Conservation (phyloP, 176 grass and related monocot genomes). For the Coix lacrymajobi region DNA sequence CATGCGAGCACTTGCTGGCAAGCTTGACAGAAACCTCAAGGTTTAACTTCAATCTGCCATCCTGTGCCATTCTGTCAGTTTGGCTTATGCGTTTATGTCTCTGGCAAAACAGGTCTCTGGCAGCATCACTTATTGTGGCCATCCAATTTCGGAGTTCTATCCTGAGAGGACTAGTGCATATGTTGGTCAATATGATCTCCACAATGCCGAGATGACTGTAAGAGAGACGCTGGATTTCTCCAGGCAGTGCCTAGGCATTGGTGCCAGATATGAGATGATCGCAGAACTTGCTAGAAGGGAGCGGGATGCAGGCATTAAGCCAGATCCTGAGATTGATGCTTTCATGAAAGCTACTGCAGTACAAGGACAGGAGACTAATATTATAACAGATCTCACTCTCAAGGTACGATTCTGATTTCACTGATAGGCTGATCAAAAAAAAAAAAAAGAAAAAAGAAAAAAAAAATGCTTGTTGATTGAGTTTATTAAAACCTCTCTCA, state of each 20-base stretch:
- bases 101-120: constrained; percentile 34
- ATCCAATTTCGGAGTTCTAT: constrained; percentile 52
- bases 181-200: constrained; percentile 65
- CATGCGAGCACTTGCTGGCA: constrained; percentile 69
- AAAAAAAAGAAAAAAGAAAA: too few relatives aligned
- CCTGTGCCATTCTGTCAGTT: not conserved
- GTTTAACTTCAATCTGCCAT: constrained; percentile 22
- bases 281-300: constrained; percentile 48
- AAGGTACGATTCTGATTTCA: constrained; percentile 37
- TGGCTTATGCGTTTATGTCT: not conserved
- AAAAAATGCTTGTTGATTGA: constrained; percentile 11
- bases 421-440: not conserved
- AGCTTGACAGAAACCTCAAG: constrained; percentile 68
- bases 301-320: constrained; percentile 57
- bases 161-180: constrained; percentile 62
- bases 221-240: constrained; percentile 74
- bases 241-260: constrained; percentile 52
- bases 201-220: constrained; percentile 73
- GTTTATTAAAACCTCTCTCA: not conserved
- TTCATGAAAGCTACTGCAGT: constrained; percentile 75
- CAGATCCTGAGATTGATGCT: constrained; percentile 61
- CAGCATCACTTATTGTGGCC: constrained; percentile 48
- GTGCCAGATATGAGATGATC: constrained; percentile 65
- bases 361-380: constrained; percentile 41
- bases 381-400: constrained; percentile 49